These are phyloP conservation scores for Ophiostoma ulmi DNA, from an alignment of 2,329 filamentous ascomycete genomes.

Conservation along the genomic window DNA sequence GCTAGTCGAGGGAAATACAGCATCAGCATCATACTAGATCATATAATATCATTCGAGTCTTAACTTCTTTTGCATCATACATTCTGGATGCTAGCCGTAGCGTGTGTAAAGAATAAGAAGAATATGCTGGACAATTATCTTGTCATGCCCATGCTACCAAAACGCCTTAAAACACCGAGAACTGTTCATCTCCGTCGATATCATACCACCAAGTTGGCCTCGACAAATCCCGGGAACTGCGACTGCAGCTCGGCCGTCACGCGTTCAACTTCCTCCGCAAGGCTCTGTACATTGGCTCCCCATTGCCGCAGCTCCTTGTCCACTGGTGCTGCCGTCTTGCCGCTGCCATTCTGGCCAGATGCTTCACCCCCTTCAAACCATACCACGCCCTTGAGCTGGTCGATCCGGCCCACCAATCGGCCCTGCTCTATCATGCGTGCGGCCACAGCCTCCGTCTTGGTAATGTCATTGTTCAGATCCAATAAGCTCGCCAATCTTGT, in stretches of 20 bases:
- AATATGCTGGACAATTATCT: neutral
- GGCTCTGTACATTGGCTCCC: slow-evolving; percentile 80
- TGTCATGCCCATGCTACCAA: neutral
- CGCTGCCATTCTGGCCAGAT: slow-evolving; percentile 62
- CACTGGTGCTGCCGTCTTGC: slow-evolving; percentile 57
- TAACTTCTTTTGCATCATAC: neutral
- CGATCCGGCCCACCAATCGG: slow-evolving; percentile 78
- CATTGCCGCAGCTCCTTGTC: slow-evolving; percentile 74
- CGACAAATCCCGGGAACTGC: slow-evolving; percentile 59
- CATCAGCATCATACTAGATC: neutral
- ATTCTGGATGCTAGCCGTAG: neutral
- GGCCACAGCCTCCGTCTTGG: slow-evolving; percentile 84
- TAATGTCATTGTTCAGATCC: slow-evolving; percentile 59
- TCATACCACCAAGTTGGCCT: slow-evolving; percentile 17
- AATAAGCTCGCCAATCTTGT: slow-evolving; percentile 71
- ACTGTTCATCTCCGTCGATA: neutral
- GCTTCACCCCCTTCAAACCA: slow-evolving; percentile 76
- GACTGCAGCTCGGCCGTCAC: slow-evolving; percentile 75
- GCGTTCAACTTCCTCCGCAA: slow-evolving; percentile 77
- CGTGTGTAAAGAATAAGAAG: neutral
- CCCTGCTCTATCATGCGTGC: slow-evolving; percentile 96
- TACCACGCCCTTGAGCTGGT: slow-evolving; percentile 85
- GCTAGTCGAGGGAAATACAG: no score
- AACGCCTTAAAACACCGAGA: neutral
- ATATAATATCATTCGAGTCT: neutral